Evolutionary conservation across 495 filamentous ascomycete genomes (phyloP), one percentile per base, ranked within the genome.

Genomic region (Penicillium odoratum): DNA sequence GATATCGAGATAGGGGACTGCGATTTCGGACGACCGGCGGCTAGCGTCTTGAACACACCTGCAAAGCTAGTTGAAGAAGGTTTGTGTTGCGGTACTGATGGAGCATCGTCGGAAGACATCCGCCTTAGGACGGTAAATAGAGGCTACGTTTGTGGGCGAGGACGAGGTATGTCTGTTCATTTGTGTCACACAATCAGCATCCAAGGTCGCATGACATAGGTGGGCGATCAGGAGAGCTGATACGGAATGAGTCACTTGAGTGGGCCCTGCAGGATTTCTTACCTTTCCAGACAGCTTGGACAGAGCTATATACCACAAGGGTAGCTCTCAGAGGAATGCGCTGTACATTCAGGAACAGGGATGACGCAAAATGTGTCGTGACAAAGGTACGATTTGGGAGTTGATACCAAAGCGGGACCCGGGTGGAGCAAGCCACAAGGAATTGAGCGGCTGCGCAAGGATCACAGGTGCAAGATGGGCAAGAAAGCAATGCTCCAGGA

Each of bases 81-180:
- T 62, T 77, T 77, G 38, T 61, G 62, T 43, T 72, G 68, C 36
- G 73, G 66, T 52, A 69, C 56, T 43, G 63, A 60, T 69, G 65
- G 62, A 69, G 62, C 77, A 78, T 79, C 74, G 65, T 76, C 75
- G 70, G 74, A 68, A 76, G 73, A 73, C 75, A 79, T 77, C 65
- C 74, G 75, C 70, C 67, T 65, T 49, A 48, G 53, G 67, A 47
- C 55, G 46, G 60, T 44, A 47, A n/a, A n/a, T n/a, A 25, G 26
- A 26, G 21, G 40, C 18, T 34, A 30, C 11, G 0, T 29, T 42
- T 4, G 21, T 16, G 8, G 21, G 3, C 3, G 26, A 11, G 26
- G 21, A 21, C 21, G 21, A 10, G 30, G 5, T 42, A 29, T n/a
- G 33, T 15, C 44, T 28, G 48, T 48, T 31, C 15, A 7, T 9